Percentiles rank a stretch among this genome's conserved stretches.
phyloP scores from a whole-genome alignment of 2,329 filamentous ascomycete genomes.

The Pyricularia pennisetigena region DNA sequence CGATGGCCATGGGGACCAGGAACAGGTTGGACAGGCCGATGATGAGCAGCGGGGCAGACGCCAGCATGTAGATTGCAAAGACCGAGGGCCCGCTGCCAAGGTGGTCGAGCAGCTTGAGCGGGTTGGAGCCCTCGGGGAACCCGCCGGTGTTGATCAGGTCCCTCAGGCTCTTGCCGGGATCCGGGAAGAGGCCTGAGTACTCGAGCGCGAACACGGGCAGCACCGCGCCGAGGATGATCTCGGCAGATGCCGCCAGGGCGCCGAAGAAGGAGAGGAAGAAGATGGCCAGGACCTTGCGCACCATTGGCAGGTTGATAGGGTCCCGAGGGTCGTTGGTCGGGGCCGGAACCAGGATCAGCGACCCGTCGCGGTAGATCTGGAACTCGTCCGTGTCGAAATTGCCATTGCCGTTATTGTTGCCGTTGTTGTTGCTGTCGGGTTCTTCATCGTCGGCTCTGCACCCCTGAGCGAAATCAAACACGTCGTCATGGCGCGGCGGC shows the following conservation, averaged over 20 bases:
- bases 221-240: conserved; percentile 18
- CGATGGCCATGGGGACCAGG: conserved; percentile 24
- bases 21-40: conserved; percentile 24
- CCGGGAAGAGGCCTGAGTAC: conserved; percentile 21
- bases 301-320: conserved; percentile 19
- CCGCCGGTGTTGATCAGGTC: conserved; percentile 8
- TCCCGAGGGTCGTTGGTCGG: conserved; percentile 9
- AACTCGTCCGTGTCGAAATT: neutral
- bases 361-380: neutral
- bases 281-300: conserved; percentile 21
- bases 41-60: conserved; percentile 22
- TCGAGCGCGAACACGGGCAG: conserved; percentile 23
- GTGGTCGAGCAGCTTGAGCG: conserved; percentile 18
- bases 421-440: neutral
- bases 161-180: conserved; percentile 16
- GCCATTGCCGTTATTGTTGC: neutral
- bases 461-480: neutral
- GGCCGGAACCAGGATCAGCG: neutral
- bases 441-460: neutral
- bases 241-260: conserved; percentile 16
- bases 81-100: conserved; percentile 18
- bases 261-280: conserved; percentile 17
- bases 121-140: conserved; percentile 9
- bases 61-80: conserved; percentile 19
- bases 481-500: neutral